Percentiles rank a stretch among this genome's conserved stretches.
Evolutionary conservation across 2,329 filamentous ascomycete genomes (phyloP).

Genomic region (Talaromyces pinophilus): DNA sequence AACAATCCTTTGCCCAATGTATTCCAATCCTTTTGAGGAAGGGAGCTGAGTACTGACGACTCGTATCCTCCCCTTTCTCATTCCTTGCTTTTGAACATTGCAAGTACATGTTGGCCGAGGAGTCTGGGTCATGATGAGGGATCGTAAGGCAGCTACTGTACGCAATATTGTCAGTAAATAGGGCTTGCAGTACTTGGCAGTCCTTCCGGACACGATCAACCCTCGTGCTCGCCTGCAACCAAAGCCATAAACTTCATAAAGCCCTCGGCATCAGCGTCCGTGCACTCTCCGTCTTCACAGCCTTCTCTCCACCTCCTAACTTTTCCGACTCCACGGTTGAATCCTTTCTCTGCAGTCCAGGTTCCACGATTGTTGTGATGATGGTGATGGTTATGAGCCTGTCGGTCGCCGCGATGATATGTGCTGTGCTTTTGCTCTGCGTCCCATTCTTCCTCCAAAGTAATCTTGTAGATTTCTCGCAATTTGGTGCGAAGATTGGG

Average conservation of each 20-base stretch:
- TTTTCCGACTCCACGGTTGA: slow-evolving; percentile 44
- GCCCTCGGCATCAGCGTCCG: slow-evolving; percentile 36
- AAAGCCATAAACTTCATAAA: slow-evolving; percentile 42
- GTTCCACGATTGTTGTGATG: slow-evolving; percentile 31
- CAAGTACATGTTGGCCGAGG: neutral
- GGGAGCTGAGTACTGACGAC: neutral
- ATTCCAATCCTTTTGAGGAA: neutral
- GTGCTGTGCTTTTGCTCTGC: slow-evolving; percentile 28
- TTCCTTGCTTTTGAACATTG: too few species aligned
- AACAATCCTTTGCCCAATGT: neutral
- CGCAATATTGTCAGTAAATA: neutral
- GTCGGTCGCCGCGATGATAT: slow-evolving; percentile 19
- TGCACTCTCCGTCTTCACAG: slow-evolving; percentile 39
- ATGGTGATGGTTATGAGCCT: slow-evolving; percentile 28
- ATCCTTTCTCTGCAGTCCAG: slow-evolving; percentile 47
- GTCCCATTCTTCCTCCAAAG: slow-evolving; percentile 45
- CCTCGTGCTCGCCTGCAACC: slow-evolving; percentile 30
- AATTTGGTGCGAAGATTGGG: slow-evolving; percentile 44
- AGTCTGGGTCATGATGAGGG: too few species aligned
- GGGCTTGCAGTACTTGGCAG: neutral
- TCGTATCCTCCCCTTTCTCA: neutral
- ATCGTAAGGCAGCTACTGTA: neutral
- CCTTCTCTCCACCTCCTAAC: slow-evolving; percentile 41
- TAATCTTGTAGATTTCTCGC: slow-evolving; percentile 45
- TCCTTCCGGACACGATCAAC: slow-evolving; percentile 1